Base-by-base conservation (phyloP, 2,329 filamentous ascomycete species). In the Scedosporium dehoogii region DNA sequence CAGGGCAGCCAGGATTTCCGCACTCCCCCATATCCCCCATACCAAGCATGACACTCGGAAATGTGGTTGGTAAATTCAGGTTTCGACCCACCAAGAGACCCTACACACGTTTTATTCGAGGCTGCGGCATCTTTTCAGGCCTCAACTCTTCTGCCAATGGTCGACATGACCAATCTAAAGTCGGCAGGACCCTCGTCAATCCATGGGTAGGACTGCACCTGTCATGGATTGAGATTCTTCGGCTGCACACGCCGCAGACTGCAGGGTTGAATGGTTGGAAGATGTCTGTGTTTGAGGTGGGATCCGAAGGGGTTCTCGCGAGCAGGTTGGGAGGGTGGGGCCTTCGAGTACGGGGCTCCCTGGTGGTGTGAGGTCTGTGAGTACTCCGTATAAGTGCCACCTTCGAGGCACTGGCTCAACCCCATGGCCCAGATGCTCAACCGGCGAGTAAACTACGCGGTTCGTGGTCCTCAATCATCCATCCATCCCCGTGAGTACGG, bases 301-400 rank as follows among this genome's bases (percentile, higher is more conserved):
- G 42, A 44, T 38, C 27, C 23, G 48, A 51, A 7, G 58, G 58
- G 59, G 59, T 38, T 51, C 59, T 51, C 41, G 25, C 59, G 18
- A 23, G n/a, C n/a, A n/a, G 18, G 44, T n/a, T 21, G 16, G 44
- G 44, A 48, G 44, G 44, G 44, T 48, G 44, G 44, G 44, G 44
- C 16, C 5, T 48, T 29, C n/a, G 10, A 41, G 12, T 3, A 33
- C 56, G 53, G 53, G 27, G 38, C 12, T 21, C 25, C 12, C 18
- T 29, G 25, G 33, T 33, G 59, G 44, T 60, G 59, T 53, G 44
- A 51, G 51, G 51, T 55, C 51, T 55, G 51, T 55, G 51, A 55
- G 51, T 55, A 25, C 23, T 55, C 33, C 33, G 33, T 38, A 10
- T 38, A 38, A 38, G 33, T 38, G 33, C 33, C 33, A 38, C 6